Conservation (phyloP, 345 rosid species). For the Euphorbia peplus region DNA sequence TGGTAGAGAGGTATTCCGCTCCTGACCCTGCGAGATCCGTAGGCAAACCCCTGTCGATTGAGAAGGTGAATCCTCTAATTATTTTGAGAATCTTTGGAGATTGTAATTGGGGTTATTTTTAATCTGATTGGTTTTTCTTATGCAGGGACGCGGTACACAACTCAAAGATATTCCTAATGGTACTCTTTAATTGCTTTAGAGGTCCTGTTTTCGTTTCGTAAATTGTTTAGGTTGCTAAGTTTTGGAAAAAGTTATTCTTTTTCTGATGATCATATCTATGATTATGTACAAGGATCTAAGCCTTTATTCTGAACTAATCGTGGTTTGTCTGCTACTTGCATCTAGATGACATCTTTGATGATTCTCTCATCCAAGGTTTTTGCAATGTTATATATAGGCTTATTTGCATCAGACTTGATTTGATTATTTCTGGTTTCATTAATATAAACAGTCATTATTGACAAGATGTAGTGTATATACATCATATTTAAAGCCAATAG, state of each 20-base stretch:
- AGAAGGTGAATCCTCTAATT: slow-evolving; percentile 43
- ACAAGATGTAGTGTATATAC: neutral
- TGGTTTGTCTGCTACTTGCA: neutral
- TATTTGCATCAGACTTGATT: neutral
- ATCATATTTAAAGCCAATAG: neutral
- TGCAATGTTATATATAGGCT: neutral
- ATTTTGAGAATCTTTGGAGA: neutral
- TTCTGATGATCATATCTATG: too few relatives aligned
- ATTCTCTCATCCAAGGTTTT: neutral
- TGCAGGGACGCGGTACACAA: slow-evolving; percentile 80
- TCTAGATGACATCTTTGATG: neutral
- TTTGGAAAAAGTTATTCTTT: neutral
- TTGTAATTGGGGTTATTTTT: neutral
- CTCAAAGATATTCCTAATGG: slow-evolving; percentile 96
- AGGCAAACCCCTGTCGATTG: slow-evolving; percentile 59
- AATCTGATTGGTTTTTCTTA: neutral
- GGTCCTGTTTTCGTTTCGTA: neutral
- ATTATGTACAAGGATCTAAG: too few relatives aligned
- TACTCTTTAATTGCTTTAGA: slow-evolving; percentile 18
- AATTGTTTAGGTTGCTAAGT: neutral
- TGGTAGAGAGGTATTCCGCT: slow-evolving; percentile 80
- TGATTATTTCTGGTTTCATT: neutral
- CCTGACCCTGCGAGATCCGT: slow-evolving; percentile 54
- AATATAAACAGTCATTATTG: neutral
- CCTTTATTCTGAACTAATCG: neutral